Percentiles rank a stretch among this genome's conserved stretches.
Conservation (phyloP, 148 eudicot species). For the Polygonum aviculare region DNA sequence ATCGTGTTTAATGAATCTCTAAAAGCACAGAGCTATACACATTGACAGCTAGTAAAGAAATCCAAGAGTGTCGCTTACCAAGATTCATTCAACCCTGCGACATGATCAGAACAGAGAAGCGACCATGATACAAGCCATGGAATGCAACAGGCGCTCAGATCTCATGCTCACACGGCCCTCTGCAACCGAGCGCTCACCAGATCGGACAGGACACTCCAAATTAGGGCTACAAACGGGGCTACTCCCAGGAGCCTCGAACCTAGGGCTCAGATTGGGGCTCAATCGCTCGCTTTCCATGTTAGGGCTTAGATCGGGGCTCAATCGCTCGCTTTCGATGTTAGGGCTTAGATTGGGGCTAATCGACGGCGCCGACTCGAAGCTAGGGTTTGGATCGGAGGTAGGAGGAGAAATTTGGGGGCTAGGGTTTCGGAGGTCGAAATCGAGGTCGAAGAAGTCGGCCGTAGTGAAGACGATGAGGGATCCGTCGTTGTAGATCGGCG, state of each 20-base stretch:
- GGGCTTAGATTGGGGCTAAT: not conserved
- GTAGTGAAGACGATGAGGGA: constrained; percentile 30
- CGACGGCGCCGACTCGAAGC: no score
- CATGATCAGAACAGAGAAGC: constrained; percentile 48
- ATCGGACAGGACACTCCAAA: constrained; percentile 16
- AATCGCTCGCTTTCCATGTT: not conserved
- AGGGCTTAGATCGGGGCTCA: not conserved
- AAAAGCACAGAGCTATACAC: no score
- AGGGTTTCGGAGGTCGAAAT: constrained; percentile 17
- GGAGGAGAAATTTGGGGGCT: not conserved
- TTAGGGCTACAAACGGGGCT: constrained; percentile 2
- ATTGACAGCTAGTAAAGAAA: no score
- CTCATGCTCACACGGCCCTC: constrained; percentile 34
- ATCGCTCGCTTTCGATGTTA: not conserved
- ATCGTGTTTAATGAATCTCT: no score
- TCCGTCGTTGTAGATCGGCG: constrained; percentile 54
- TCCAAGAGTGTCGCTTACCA: not conserved
- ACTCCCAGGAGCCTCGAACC: not conserved
- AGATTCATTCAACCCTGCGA: constrained; percentile 2
- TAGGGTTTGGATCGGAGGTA: not conserved
- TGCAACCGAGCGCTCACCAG: constrained; percentile 1
- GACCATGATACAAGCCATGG: constrained; percentile 31
- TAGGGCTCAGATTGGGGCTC: not conserved
- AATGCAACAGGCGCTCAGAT: constrained; percentile 30
- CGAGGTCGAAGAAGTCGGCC: constrained; percentile 31